Evolutionary conservation across 2,329 filamentous ascomycete species (phyloP).

Genomic region (Aspergillus sp.): DNA sequence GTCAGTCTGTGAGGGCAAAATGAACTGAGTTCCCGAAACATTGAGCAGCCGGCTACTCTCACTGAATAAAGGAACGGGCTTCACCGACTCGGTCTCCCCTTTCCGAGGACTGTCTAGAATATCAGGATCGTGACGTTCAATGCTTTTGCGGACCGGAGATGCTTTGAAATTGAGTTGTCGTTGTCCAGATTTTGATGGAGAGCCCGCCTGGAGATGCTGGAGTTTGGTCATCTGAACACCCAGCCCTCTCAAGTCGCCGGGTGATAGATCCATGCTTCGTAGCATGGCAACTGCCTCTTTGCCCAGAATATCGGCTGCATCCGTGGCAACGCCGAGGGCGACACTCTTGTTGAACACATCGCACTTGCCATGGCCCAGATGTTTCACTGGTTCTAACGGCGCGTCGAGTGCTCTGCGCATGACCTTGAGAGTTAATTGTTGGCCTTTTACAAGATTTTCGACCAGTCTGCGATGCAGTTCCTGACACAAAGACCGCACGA

Average conservation of each 20-base stretch:
- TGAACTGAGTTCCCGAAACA: slow-evolving; percentile 83
- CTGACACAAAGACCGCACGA: slow-evolving; percentile 78
- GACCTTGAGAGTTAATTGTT: slow-evolving; percentile 88
- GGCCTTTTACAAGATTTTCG: slow-evolving; percentile 83
- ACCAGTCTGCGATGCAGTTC: slow-evolving; percentile 80
- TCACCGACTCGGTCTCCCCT: slow-evolving; percentile 33
- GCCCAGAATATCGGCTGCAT: slow-evolving; percentile 68
- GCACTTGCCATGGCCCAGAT: slow-evolving; percentile 92
- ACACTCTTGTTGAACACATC: slow-evolving; percentile 91
- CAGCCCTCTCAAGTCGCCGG: slow-evolving; percentile 88
- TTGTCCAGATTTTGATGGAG: slow-evolving; percentile 64
- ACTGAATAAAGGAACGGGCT: slow-evolving; percentile 34
- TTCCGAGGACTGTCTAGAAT: slow-evolving; percentile 48
- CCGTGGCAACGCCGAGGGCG: slow-evolving; percentile 79
- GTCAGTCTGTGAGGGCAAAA: slow-evolving; percentile 80
- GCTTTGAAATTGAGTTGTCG: slow-evolving; percentile 71
- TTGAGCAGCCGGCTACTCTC: slow-evolving; percentile 66
- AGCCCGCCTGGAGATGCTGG: slow-evolving; percentile 68
- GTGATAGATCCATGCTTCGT: slow-evolving; percentile 77
- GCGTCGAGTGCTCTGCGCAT: slow-evolving; percentile 87
- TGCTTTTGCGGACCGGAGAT: slow-evolving; percentile 34
- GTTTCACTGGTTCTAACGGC: slow-evolving; percentile 86
- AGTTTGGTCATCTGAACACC: slow-evolving; percentile 93
- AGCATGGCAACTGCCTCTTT: slow-evolving; percentile 86
- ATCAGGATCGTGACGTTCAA: slow-evolving; percentile 50